phyloP scores from a whole-genome alignment of 306 rosid species.

The Oxytropis ochrocephala region DNA sequence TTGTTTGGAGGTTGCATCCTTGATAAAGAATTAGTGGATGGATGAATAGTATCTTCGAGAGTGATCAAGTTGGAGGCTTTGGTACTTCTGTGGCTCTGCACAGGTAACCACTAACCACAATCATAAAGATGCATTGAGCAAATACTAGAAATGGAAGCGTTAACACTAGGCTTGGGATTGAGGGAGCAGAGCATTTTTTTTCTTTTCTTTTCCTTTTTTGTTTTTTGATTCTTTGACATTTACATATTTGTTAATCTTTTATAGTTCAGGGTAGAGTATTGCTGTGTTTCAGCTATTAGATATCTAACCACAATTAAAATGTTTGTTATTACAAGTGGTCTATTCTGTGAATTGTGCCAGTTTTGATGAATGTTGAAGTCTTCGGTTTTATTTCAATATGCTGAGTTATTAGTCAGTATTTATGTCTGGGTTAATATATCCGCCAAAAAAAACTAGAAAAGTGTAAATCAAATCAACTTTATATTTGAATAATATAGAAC shows the following conservation, averaged over 20 bases:
- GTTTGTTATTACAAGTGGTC: background rate
- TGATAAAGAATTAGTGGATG: background rate
- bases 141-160: background rate
- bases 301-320: background rate
- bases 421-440: too few relatives aligned
- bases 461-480: too few relatives aligned
- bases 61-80: background rate
- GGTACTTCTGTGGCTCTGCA: background rate
- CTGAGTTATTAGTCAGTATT: too few relatives aligned
- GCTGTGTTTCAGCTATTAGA: background rate
- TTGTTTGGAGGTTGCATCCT: background rate
- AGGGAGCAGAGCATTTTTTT: background rate
- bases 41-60: background rate
- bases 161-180: background rate
- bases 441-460: too few relatives aligned
- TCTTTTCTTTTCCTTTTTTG: background rate
- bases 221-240: background rate
- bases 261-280: background rate
- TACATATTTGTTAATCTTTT: background rate
- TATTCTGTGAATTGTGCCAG: background rate
- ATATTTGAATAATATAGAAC: too few relatives aligned
- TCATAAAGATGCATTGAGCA: background rate
- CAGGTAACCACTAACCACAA: background rate
- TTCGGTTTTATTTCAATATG: too few relatives aligned
- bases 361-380: too few relatives aligned